A percentile compares a stretch with the other conserved stretches of the same genome.
These are phyloP conservation scores for Trichoderma lentiforme DNA, from an alignment of 2,329 filamentous ascomycete species.

Conservation along the genomic window DNA sequence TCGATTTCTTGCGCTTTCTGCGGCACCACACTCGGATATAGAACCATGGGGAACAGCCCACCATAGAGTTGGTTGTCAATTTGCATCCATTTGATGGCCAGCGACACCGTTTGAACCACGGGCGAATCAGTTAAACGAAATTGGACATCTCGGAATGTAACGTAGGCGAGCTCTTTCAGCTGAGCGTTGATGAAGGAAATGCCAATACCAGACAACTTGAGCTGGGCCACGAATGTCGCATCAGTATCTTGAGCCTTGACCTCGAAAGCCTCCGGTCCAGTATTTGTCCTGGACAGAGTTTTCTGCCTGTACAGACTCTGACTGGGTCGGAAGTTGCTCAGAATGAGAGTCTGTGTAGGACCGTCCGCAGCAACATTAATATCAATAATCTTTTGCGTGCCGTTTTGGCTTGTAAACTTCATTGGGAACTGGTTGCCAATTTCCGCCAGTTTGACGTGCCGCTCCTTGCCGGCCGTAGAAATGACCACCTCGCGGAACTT, in stretches of 20 bases:
- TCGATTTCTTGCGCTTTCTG: slow-evolving; percentile 97
- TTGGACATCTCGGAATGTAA: slow-evolving; percentile 88
- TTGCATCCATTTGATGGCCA: slow-evolving; percentile 97
- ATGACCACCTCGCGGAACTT: slow-evolving; percentile 93
- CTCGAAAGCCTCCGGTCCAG: slow-evolving; percentile 66
- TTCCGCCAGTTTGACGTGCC: slow-evolving; percentile 91
- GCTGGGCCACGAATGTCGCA: slow-evolving; percentile 82
- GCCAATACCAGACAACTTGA: slow-evolving; percentile 85
- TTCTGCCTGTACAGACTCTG: slow-evolving; percentile 80
- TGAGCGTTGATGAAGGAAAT: slow-evolving; percentile 92
- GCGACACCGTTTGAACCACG: slow-evolving; percentile 84
- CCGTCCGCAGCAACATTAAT: slow-evolving; percentile 95
- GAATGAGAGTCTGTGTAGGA: slow-evolving; percentile 87
- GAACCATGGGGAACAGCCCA: slow-evolving; percentile 93
- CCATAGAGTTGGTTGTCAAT: slow-evolving; percentile 98
- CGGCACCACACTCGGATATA: slow-evolving; percentile 96
- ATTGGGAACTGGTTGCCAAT: slow-evolving; percentile 95
- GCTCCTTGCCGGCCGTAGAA: slow-evolving; percentile 50
- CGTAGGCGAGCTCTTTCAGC: slow-evolving; percentile 84
- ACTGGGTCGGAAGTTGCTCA: slow-evolving; percentile 90
- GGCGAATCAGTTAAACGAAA: slow-evolving; percentile 91
- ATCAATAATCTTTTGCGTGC: slow-evolving; percentile 84
- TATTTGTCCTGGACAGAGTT: slow-evolving; percentile 47
- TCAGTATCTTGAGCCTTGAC: slow-evolving; percentile 89
- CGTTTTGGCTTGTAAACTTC: slow-evolving; percentile 70